These are phyloP conservation scores for Wickerhamiella lipophila DNA, from an alignment of 805 yeast genomes.

Conservation along the genomic window DNA sequence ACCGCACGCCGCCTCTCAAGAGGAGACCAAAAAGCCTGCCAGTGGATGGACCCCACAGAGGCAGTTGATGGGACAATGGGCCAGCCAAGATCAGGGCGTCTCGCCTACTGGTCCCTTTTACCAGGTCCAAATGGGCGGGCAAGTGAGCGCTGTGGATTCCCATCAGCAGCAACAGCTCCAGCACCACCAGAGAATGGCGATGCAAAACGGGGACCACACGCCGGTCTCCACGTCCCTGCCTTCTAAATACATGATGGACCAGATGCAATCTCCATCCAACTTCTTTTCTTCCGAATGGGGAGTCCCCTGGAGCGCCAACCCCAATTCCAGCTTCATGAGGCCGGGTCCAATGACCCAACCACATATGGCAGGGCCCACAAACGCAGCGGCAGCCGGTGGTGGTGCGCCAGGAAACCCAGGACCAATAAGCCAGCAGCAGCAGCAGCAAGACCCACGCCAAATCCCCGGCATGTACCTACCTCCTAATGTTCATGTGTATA, in stretches of 20 bases:
- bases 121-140: background rate
- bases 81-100: background rate
- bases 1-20: conserved; percentile 18
- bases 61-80: background rate
- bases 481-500: background rate
- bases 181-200: background rate
- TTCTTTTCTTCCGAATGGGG: conserved; percentile 54
- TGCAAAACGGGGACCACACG: conserved; percentile 43
- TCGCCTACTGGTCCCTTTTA: conserved; percentile 8
- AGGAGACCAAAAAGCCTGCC: background rate
- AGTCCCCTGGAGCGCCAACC: conserved; percentile 20
- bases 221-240: conserved; percentile 60
- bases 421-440: background rate
- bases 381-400: conserved; percentile 3
- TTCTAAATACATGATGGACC: conserved; percentile 54
- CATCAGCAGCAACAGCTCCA: background rate
- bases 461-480: background rate
- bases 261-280: conserved; percentile 72
- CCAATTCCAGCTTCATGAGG: conserved; percentile 11
- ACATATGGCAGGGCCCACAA: conserved; percentile 3
- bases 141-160: background rate
- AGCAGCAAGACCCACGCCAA: conserved; percentile 3
- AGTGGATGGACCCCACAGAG: conserved; percentile 4
- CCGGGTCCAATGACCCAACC: conserved; percentile 1
- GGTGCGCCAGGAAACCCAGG: background rate